Base-by-base conservation (phyloP, 2,329 filamentous ascomycete genomes). In the Pseudogymnoascus sp. region DNA sequence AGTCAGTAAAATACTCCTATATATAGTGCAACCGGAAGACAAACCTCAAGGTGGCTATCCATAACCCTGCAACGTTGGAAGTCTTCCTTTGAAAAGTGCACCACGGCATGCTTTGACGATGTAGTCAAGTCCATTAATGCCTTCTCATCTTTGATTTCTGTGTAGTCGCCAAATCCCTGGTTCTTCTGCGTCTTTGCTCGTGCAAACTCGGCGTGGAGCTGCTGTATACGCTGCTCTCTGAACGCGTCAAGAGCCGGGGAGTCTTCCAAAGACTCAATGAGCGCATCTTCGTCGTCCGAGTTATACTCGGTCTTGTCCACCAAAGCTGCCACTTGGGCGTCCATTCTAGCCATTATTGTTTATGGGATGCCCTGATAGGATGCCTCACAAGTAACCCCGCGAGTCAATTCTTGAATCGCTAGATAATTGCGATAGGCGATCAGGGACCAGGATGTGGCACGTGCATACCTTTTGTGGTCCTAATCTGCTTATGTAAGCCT, bases 81-180 rank as follows among this genome's bases (percentile, higher is more conserved):
- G 65, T 76, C 75, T 16, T 74, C 67, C 65, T 76, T 75, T 60
- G 71, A 71, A 66, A 77, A 77, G 65, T 77, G 75, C 2, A 76
- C 71, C 0, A 77, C 69, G 28, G 70, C 69, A 64, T 72, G 72
- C 65, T 74, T 75, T 30, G 70, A 70, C 22, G 70, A 70, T 33
- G 74, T 75, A 1, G 74, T 76, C 35, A 75, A 65, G 38, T 76
- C 79, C 79, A 85, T 80, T 47, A 84, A 68, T 9, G 75, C 72
- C 71, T 83, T 84, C 70, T 85, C 82, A 60, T 83, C 81, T 66
- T 79, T 82, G 69, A 83, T 79, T 67, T 84, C 80, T 6, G 73
- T 74, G 67, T 82, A 84, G 8, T 71, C 77, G 38, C 82, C 82
- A 69, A 81, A 79, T 8, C 77, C 77, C 62, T 75, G 74, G 37